Evolutionary conservation across 805 yeast genomes (phyloP), one percentile per base, ranked within the genome.

Genomic region (Suhomyces tanzawaensis): DNA sequence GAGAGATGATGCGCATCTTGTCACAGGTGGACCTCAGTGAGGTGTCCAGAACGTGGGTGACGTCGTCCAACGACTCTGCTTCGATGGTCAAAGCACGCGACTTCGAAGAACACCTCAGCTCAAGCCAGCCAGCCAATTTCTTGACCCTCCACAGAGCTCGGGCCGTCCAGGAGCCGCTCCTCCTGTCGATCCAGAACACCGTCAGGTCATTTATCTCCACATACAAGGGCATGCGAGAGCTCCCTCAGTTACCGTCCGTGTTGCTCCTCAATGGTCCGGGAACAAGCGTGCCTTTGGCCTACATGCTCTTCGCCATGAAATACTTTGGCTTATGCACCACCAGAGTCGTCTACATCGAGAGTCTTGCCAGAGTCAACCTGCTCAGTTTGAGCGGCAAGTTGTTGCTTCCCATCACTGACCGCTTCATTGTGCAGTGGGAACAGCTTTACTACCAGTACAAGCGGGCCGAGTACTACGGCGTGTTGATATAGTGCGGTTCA

Each of bases 401-500:
- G 14, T 55, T 91, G 11, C 67, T 84, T 44, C 88, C 88, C 3
- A 64, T 93, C 3, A 70, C 81, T 3, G 85, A 88, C 55, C 67
- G 90, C 16, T 85, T 93, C 43, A 53, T 93, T 1, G 98, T 93
- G 7, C 99, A 93, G 58, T 93, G 99, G 99, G 77, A 76, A 19
- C 68, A 70, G 19, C 65, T 93, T 39, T 69, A 72, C 6, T 44
- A 52, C 15, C 53, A 58, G 37, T 81, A 79, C 51, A 67, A 69
- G 14, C 60, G 86, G 39, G 77, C 87, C 1, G 95, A 86, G 51
- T 88, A 77, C 55, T 71, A 77, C 51, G 97, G 97, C 0, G 72
- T 88, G 7, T 64, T 91, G 32, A 88, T 87, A 0, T 87, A 57
- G 34, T 4, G 9, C 7, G 12, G 16, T n/a, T n/a, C n/a, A n/a